Conservation (phyloP, 2,329 filamentous ascomycete genomes). For the Ascochyta clinopodiicola region DNA sequence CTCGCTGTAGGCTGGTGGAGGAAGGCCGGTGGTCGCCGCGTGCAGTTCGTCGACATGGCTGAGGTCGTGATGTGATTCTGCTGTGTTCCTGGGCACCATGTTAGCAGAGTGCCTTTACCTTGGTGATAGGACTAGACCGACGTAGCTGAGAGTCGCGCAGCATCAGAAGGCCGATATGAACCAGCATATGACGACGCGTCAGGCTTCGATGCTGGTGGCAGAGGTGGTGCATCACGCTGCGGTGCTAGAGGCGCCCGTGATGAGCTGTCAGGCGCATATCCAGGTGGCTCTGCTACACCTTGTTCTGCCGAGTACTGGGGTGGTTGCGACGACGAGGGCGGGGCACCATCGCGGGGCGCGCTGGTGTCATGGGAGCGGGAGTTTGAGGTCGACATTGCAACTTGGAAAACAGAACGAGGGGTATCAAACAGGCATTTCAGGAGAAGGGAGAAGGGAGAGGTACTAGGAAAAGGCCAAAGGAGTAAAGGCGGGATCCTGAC, state of each 20-base stretch:
- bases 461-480: not conserved
- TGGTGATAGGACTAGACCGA: constrained; percentile 13
- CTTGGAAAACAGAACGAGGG: not conserved
- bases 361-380: constrained; percentile 22
- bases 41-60: constrained; percentile 25
- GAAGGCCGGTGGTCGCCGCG: constrained; percentile 23
- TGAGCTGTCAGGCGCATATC: constrained; percentile 11
- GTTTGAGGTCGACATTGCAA: constrained; percentile 31
- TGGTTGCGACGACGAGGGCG: constrained; percentile 23
- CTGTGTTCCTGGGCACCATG: constrained; percentile 14
- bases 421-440: constrained; percentile 12
- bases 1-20: constrained; percentile 52
- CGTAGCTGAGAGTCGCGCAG: constrained; percentile 19
- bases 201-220: constrained; percentile 24
- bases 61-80: constrained; percentile 23
- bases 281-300: constrained; percentile 20
- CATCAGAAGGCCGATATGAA: constrained; percentile 36
- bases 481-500: not conserved
- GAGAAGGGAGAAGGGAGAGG: not conserved
- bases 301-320: constrained; percentile 22
- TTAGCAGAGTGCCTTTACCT: constrained; percentile 15
- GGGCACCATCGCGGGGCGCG: constrained; percentile 25
- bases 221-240: constrained; percentile 3
- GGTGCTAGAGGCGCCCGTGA: constrained; percentile 3
- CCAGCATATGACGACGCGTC: constrained; percentile 37